Evolutionary conservation across 1,284 basidiomycete genomes (phyloP).

Genomic region (Cryptococcus hybrid): DNA sequence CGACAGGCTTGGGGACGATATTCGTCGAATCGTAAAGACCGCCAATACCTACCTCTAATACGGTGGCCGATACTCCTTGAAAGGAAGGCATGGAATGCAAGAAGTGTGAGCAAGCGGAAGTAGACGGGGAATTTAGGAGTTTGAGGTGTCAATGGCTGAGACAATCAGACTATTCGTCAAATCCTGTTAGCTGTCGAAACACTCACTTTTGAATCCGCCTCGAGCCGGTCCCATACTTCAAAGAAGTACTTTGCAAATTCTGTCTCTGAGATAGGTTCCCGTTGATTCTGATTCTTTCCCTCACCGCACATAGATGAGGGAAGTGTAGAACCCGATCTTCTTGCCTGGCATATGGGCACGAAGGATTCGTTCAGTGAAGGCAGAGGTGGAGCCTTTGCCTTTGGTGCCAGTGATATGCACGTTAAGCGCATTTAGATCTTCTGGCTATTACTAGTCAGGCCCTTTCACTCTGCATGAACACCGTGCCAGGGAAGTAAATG

Average conservation of each 20-base stretch:
- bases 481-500: neutral
- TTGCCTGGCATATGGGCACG: slow-evolving; percentile 37
- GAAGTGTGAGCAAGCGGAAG: slow-evolving; percentile 88
- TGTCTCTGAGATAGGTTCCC: slow-evolving; percentile 85
- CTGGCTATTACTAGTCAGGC: slow-evolving; percentile 55
- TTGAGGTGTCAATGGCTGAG: slow-evolving; percentile 52
- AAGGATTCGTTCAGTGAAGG: slow-evolving; percentile 66
- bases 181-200: neutral
- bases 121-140: slow-evolving; percentile 74
- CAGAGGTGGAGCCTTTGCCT: slow-evolving; percentile 96
- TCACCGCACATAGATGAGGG: slow-evolving; percentile 95
- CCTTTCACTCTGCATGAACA: slow-evolving; percentile 63
- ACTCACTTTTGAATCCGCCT: slow-evolving; percentile 63
- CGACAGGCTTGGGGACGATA: slow-evolving; percentile 83
- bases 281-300: slow-evolving; percentile 94
- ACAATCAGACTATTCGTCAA: neutral
- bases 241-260: slow-evolving; percentile 91
- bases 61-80: slow-evolving; percentile 73
- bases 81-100: slow-evolving; percentile 90
- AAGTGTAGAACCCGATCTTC: slow-evolving; percentile 76
- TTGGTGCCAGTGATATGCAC: slow-evolving; percentile 99
- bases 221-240: slow-evolving; percentile 89
- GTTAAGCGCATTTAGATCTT: slow-evolving; percentile 83
- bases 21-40: slow-evolving; percentile 95
- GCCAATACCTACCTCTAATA: slow-evolving; percentile 96